A percentile compares a stretch with the other conserved stretches of the same genome.
Evolutionary conservation across 164 flowering plant species (phyloP).

Genomic region (Kingdonia uniflora): DNA sequence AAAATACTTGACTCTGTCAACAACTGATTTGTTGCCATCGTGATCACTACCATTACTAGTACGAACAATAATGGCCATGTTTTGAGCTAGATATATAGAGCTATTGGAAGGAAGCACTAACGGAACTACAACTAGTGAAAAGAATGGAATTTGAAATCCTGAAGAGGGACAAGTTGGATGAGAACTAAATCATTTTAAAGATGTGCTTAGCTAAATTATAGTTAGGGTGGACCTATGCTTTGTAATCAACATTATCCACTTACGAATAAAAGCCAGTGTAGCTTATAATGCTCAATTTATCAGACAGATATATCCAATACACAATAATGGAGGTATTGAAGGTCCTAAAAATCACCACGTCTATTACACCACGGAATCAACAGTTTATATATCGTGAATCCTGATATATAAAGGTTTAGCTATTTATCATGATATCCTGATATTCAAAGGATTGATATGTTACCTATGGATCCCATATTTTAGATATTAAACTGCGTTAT

Average conservation of each 20-base stretch:
- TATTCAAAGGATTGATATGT: not conserved
- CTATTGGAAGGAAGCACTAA: not conserved
- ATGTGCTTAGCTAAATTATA: not conserved
- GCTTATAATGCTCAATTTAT: not conserved
- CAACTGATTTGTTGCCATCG: not conserved
- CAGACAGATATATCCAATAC: too few relatives aligned
- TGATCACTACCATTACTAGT: not conserved
- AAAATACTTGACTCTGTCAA: conserved; percentile 1
- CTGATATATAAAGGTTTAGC: too few relatives aligned
- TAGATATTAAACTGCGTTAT: not conserved
- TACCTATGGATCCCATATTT: not conserved
- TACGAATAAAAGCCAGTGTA: not conserved
- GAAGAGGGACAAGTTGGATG: conserved; percentile 2
- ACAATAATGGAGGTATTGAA: too few relatives aligned
- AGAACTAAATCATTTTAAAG: conserved; percentile 11
- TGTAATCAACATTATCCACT: conserved; percentile 7
- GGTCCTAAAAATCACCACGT: too few relatives aligned
- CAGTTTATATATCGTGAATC: too few relatives aligned
- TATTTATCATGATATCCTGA: too few relatives aligned
- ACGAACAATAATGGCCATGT: not conserved
- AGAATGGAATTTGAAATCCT: conserved; percentile 20
- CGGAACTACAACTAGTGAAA: conserved; percentile 12
- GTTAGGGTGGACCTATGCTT: not conserved
- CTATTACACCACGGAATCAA: too few relatives aligned
- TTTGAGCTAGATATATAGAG: conserved; percentile 9